Percentiles rank a stretch among this genome's conserved stretches.
Evolutionary conservation across 352 stramenopile genomes (phyloP).

Genomic region (Phytophthora lateralis): DNA sequence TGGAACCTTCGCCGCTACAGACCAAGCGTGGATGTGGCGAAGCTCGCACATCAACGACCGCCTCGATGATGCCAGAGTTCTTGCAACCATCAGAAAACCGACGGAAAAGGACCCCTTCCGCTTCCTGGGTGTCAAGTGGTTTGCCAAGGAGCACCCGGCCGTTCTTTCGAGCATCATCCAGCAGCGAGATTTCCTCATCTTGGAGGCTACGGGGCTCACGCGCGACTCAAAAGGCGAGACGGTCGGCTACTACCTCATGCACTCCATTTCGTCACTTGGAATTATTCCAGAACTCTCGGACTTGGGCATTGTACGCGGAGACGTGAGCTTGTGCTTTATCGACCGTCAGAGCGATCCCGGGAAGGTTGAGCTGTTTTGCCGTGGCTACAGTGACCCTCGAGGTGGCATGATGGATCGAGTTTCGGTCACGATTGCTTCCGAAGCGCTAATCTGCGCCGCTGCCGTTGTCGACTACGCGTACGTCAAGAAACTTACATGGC

Average conservation of each 20-base stretch:
- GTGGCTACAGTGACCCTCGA: slow-evolving; percentile 53
- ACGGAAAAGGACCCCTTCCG: slow-evolving; percentile 47
- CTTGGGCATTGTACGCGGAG: slow-evolving; percentile 45
- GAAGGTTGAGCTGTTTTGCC: slow-evolving; percentile 47
- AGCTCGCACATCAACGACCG: slow-evolving; percentile 55
- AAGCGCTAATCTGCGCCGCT: slow-evolving; percentile 44
- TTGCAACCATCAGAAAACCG: slow-evolving; percentile 42
- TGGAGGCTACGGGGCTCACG: slow-evolving; percentile 48
- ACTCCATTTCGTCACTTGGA: slow-evolving; percentile 47
- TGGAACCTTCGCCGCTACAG: slow-evolving; percentile 42
- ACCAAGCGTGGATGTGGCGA: slow-evolving; percentile 47
- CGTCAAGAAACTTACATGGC: slow-evolving; percentile 64
- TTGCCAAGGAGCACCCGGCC: slow-evolving; percentile 48
- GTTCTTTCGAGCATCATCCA: slow-evolving; percentile 48
- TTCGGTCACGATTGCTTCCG: slow-evolving; percentile 41
- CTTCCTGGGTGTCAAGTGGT: slow-evolving; percentile 63
- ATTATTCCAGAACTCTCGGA: slow-evolving; percentile 43
- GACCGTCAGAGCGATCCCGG: slow-evolving; percentile 32
- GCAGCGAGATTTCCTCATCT: slow-evolving; percentile 51
- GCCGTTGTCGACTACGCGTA: slow-evolving; percentile 55
- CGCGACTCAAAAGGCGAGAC: slow-evolving; percentile 41
- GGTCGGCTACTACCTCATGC: slow-evolving; percentile 56
- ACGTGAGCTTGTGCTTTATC: slow-evolving; percentile 58
- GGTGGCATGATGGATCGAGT: slow-evolving; percentile 53
- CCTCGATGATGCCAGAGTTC: slow-evolving; percentile 46